Evolutionary conservation across 1,284 basidiomycete genomes (phyloP), one percentile per base, ranked within the genome.

Genomic region (Boletus semigastroideus): DNA sequence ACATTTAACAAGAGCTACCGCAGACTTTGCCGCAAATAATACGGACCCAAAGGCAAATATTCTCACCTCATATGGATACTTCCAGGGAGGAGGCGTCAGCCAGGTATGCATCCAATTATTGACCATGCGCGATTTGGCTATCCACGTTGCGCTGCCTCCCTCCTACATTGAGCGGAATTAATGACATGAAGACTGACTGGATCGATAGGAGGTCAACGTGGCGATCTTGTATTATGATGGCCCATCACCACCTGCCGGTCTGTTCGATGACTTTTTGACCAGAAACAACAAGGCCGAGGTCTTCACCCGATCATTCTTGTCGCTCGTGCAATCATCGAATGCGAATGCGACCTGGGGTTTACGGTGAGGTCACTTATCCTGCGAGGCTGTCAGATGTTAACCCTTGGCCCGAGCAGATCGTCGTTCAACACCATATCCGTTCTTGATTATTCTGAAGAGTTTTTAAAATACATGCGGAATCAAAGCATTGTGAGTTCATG

Each of bases 11-110:
- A 52, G 43, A 31, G 86, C 84, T 0, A 77, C 77, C 2, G 72
- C 73, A 19, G 73, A 74, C 17, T 89, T 85, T 63, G 59, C 72
- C n/a, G 66, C 72, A 5, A 73, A 71, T 7, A 75, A 78, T 17
- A 78, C 66, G 0, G 83, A 87, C 58, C 80, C 82, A 1, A 87
- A 86, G 59, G 86, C 85, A 7, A 68, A 62, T 2, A 73, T 83
- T n/a, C 75, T 87, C 38, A 72, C 78, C 0, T 73, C 81, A 0
- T 83, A 78, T 51, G 79, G 78, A 52, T 78, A 72, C 49, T n/a
- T 75, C 17, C 51, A 49, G 25, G 43, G 20, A 25, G 58, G 58
- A 7, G 38, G 43, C 4, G 54, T 72, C 7, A 76, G 75, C 10
- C 42, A 70, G 50, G 66, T 65, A 51, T 34, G 60, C 16, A 38